phyloP scores from a whole-genome alignment of 78 protist genomes.

The Planoprotostelium fungivorum region DNA sequence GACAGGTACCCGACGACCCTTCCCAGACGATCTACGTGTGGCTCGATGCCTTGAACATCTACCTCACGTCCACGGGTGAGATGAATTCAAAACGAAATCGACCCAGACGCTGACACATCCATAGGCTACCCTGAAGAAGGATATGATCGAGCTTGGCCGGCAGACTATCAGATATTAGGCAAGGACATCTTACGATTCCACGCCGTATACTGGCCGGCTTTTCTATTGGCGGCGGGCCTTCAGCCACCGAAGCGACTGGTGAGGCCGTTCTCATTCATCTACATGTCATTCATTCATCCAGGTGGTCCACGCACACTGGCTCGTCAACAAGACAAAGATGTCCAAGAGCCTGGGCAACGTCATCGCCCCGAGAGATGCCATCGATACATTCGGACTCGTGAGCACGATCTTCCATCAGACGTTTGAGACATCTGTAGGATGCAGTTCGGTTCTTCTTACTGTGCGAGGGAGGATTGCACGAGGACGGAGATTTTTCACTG shows the following conservation, averaged over 20 bases:
- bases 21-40: constrained; percentile 96
- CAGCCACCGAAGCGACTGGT: constrained; percentile 53
- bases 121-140: neutral
- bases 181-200: constrained; percentile 96
- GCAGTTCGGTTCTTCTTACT: constrained; percentile 26
- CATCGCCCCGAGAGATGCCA: constrained; percentile 55
- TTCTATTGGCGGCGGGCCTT: constrained; percentile 63
- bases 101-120: neutral
- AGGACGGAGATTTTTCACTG: constrained; percentile 72
- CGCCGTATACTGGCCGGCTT: constrained; percentile 94
- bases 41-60: constrained; percentile 96
- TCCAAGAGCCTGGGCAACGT: constrained; percentile 67
- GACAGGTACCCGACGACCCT: constrained; percentile 79
- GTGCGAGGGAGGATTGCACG: constrained; percentile 48
- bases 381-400: constrained; percentile 72
- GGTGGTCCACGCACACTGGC: constrained; percentile 86
- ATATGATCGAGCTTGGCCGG: constrained; percentile 39
- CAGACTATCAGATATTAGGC: constrained; percentile 84
- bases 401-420: neutral
- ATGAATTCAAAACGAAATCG: constrained; percentile 8
- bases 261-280: neutral
- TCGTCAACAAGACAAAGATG: constrained; percentile 80
- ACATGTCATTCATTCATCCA: neutral
- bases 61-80: constrained; percentile 81
- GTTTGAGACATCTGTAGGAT: neutral